phyloP scores from a whole-genome alignment of 163 green algal species.

The Prototheca wickerhamii region DNA sequence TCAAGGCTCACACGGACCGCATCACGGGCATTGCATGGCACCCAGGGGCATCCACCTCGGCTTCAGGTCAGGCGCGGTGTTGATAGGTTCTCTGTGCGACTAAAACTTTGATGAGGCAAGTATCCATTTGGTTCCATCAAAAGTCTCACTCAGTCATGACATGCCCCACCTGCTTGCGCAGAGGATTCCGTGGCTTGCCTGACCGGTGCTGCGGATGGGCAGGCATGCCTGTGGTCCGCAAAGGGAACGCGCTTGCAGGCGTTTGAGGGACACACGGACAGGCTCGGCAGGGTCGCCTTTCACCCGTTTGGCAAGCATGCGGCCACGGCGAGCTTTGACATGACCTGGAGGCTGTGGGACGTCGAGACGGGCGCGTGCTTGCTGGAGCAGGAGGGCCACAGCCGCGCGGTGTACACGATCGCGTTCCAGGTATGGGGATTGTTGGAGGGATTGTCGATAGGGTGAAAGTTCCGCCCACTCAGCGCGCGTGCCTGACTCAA shows the following conservation, averaged over 20 bases:
- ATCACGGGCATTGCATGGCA: constrained; percentile 72
- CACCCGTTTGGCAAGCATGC: constrained; percentile 77
- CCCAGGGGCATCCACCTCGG: no score
- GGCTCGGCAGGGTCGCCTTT: constrained; percentile 77
- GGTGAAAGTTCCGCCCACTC: neutral
- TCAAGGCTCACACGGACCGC: constrained; percentile 62
- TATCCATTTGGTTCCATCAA: no score
- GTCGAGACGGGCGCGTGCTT: constrained; percentile 70
- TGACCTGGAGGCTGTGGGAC: constrained; percentile 96
- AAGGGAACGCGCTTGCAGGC: constrained; percentile 44
- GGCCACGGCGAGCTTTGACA: constrained; percentile 83
- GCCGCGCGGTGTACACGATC: constrained; percentile 78
- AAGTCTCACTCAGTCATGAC: no score
- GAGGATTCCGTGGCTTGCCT: neutral
- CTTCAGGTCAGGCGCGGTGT: no score
- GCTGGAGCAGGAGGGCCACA: constrained; percentile 94
- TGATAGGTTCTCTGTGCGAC: neutral
- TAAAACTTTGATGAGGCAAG: neutral
- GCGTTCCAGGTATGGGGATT: constrained; percentile 64
- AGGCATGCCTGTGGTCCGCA: constrained; percentile 56
- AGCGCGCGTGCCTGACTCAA: no score
- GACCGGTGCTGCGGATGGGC: constrained; percentile 42
- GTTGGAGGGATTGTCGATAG: neutral
- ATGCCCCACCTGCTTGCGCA: no score
- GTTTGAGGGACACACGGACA: constrained; percentile 73